phyloP scores from a whole-genome alignment of 768 basidiomycete species.

The Suillus bovinus region DNA sequence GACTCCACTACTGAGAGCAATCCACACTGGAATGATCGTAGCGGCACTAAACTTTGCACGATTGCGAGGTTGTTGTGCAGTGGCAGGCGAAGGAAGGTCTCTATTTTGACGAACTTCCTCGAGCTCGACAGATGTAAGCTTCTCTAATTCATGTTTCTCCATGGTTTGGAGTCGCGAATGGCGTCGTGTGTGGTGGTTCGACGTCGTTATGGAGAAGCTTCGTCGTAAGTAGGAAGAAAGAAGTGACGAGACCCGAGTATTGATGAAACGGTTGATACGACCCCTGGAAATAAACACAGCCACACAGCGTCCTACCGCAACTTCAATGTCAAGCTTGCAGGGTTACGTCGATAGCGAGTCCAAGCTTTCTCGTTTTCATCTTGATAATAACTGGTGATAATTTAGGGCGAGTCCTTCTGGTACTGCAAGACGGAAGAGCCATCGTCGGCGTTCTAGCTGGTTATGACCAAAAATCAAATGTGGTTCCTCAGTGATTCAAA shows the following conservation, averaged over 20 bases:
- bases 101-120: conserved; percentile 12
- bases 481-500: conserved; percentile 93
- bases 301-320: conserved; percentile 12
- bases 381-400: background rate
- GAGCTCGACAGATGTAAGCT: conserved; percentile 1
- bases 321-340: conserved; percentile 81
- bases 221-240: background rate
- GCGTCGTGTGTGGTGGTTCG: background rate
- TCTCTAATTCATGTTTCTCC: conserved; percentile 1
- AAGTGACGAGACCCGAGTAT: background rate
- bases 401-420: conserved; percentile 85
- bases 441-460: conserved; percentile 92
- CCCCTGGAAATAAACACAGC: conserved; percentile 6
- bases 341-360: conserved; percentile 86
- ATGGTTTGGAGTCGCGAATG: background rate
- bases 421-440: conserved; percentile 93
- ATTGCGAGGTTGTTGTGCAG: conserved; percentile 47
- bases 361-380: background rate
- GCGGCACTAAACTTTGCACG: conserved; percentile 59
- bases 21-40: conserved; percentile 90
- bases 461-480: conserved; percentile 93
- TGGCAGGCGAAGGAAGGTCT: conserved; percentile 19
- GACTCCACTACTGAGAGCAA: conserved; percentile 81
- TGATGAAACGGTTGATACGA: background rate
- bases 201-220: background rate